Base-by-base conservation (phyloP, 1,284 basidiomycete genomes). In the Filobasidium uniguttulatum region DNA sequence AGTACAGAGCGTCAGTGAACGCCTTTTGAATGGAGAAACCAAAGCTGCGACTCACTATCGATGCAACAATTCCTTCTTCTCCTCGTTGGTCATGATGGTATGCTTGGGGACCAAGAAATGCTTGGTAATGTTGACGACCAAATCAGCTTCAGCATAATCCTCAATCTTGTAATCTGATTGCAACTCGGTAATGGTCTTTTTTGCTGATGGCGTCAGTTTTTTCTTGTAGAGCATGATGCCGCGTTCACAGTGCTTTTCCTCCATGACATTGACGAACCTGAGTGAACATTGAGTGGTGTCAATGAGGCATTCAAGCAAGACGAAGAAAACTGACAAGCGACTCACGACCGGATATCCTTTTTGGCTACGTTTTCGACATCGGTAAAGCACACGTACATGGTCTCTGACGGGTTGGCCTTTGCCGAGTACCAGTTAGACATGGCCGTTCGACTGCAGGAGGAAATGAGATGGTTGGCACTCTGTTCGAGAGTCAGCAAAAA, bases 141-240 rank as follows among this genome's bases (percentile, higher is more conserved):
- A 73, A 68, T 94, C 90, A 5, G 89, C 80, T 71, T 99, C 94
- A 26, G 90, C 85, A 67, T 98, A 98, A 61, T 96, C 93, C 67
- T 98, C 94, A 31, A 98, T 75, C 53, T 80, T 78, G 72, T 87
- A 97, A 60, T 85, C 80, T 34, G 77, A 69, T 48, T 83, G 77
- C 84, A 94, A 87, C 19, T 84, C 85, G 44, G 80, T 77, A 54
- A 94, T 87, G 55, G 93, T 86, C 89, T 97, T 98, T 61, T 86
- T 79, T 5, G 94, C 94, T 2, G 90, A 87, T 10, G 89, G 83
- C 6, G 93, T 96, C 85, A 99, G 94, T 63, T 84, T 91, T 44
- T 87, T 86, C 22, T 86, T 82, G 73, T 90, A 97, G 58, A 99
- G 87, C 55, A 99, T 86, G 66, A 99, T 84, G 6, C 93, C 94